Evolutionary conservation across 768 basidiomycete genomes (phyloP).

Genomic region (Coprinopsis cinerea): DNA sequence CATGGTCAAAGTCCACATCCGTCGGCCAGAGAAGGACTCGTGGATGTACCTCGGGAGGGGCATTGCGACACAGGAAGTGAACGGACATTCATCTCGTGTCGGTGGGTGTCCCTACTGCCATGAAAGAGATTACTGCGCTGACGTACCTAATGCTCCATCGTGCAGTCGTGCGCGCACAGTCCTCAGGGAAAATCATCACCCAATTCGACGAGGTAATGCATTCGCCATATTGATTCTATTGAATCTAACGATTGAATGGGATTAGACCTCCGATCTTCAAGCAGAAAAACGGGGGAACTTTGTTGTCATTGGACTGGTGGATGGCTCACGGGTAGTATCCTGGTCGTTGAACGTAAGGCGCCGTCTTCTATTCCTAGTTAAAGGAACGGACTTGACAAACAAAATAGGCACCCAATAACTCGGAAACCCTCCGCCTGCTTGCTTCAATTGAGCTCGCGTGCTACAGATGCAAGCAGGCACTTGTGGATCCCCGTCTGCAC

Average conservation of each 20-base stretch:
- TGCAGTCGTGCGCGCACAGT: slow-evolving; percentile 57
- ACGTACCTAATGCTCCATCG: slow-evolving; percentile 4
- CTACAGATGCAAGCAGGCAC: slow-evolving; percentile 65
- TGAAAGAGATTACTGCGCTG: neutral
- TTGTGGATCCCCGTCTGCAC: slow-evolving; percentile 63
- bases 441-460: slow-evolving; percentile 84
- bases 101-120: slow-evolving; percentile 42
- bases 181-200: slow-evolving; percentile 62
- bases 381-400: slow-evolving; percentile 6
- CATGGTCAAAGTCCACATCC: slow-evolving; percentile 80
- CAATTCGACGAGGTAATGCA: slow-evolving; percentile 62
- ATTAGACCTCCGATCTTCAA: slow-evolving; percentile 62
- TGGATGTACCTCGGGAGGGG: slow-evolving; percentile 82
- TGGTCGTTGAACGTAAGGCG: slow-evolving; percentile 76
- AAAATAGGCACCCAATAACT: slow-evolving; percentile 68
- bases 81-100: slow-evolving; percentile 73
- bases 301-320: slow-evolving; percentile 76
- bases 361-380: slow-evolving; percentile 11
- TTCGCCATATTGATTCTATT: neutral
- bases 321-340: slow-evolving; percentile 67
- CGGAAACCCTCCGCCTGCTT: slow-evolving; percentile 75
- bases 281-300: slow-evolving; percentile 87
- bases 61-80: slow-evolving; percentile 66
- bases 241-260: neutral
- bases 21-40: slow-evolving; percentile 70